Evolutionary conservation across 768 basidiomycete genomes (phyloP).

Genomic region (Mycena venus): DNA sequence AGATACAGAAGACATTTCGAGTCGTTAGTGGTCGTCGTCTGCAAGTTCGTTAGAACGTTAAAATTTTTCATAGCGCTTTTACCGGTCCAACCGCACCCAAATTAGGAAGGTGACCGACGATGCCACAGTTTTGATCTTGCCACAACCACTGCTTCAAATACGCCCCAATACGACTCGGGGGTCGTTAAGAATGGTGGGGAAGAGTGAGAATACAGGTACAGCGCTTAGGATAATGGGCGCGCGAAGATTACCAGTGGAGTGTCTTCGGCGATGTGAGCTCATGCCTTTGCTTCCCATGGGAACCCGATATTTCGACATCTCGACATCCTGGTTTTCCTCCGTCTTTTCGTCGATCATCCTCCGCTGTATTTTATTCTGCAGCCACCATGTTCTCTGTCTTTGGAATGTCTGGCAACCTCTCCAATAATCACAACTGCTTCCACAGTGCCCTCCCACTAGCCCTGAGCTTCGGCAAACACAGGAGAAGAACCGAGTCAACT

Average conservation of each 20-base stretch:
- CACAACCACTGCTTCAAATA: not conserved
- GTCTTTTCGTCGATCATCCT: not conserved
- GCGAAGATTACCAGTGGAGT: not conserved
- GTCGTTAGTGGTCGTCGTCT: not conserved
- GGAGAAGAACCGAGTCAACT: not conserved
- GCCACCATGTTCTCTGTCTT: not conserved
- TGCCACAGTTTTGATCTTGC: too few relatives aligned
- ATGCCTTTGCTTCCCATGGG: constrained; percentile 1
- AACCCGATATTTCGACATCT: not conserved
- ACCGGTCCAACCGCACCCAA: not conserved
- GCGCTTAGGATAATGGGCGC: not conserved
- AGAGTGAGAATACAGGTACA: not conserved
- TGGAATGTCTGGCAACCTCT: not conserved
- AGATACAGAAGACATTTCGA: not conserved
- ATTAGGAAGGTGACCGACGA: not conserved
- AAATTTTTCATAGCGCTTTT: not conserved
- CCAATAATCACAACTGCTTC: not conserved
- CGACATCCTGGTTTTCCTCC: not conserved
- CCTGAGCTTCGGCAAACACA: not conserved
- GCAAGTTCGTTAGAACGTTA: constrained; percentile 7
- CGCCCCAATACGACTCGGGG: not conserved
- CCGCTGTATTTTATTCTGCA: not conserved
- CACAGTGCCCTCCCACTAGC: not conserved
- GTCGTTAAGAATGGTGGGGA: not conserved
- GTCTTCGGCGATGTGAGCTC: not conserved